Evolutionary conservation across 345 rosid species (phyloP).

Genomic region (Eucalyptus cloeziana): DNA sequence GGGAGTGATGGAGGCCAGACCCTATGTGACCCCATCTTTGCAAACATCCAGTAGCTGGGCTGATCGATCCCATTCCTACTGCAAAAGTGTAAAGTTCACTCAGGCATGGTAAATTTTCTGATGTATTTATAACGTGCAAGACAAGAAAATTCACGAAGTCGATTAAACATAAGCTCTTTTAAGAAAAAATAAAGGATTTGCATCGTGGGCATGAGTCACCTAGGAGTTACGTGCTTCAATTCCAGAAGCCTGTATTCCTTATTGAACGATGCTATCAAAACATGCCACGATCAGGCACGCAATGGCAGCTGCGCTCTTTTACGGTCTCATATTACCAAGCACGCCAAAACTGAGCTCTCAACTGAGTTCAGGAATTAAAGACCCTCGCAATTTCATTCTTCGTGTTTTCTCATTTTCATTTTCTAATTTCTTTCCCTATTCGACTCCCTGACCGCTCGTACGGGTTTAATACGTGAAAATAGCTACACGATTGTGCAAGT

Average conservation of each 20-base stretch:
- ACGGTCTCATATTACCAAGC: background rate
- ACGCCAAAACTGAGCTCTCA: background rate
- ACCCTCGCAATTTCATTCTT: constrained; percentile 28
- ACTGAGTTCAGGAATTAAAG: background rate
- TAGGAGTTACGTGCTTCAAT: background rate
- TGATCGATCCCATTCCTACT: background rate
- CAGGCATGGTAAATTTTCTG: background rate
- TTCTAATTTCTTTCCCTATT: background rate
- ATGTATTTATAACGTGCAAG: background rate
- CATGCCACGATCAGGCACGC: background rate
- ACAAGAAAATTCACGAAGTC: background rate
- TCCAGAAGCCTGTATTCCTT: background rate
- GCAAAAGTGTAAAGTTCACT: background rate
- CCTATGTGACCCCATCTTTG: background rate
- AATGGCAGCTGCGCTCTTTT: background rate
- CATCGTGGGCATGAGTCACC: background rate
- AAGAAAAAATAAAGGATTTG: background rate
- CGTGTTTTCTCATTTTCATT: background rate
- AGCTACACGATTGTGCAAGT: constrained; percentile 82
- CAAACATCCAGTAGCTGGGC: background rate
- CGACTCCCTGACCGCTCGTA: background rate
- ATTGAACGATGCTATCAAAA: background rate
- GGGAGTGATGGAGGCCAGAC: background rate
- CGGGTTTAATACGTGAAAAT: background rate
- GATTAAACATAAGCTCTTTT: background rate